Evolutionary conservation across 2,329 filamentous ascomycete species (phyloP), one percentile per base, ranked within the genome.

Genomic region (Ambrosiella xylebori): DNA sequence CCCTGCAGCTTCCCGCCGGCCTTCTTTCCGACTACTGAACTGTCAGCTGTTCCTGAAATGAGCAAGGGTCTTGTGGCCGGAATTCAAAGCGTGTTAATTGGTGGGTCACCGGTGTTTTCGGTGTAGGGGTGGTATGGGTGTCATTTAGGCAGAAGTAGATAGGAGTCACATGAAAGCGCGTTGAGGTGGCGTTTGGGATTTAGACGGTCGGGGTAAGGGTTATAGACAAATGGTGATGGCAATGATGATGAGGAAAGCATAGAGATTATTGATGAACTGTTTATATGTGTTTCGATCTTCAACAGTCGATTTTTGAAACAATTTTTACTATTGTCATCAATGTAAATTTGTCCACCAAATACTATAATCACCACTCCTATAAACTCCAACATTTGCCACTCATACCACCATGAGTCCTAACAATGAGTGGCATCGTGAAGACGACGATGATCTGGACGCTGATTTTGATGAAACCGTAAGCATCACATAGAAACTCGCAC

Each of bases 391-490:
- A 27, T 27, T 27, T 27, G 27, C 27, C 27, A 27, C 27, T 27
- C 27, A 27, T 27, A 27, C 27, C 27, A 27, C 3, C 27, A 27
- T 27, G 27, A 27, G 27, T 27, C 5, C 27, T 27, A 27, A 27
- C 4, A 4, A 27, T 27, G 27, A 41, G 11, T 41, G 40, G 40
- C n/a, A 3, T 41, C 27, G 27, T 3, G 44, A 47, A 13, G 38
- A 57, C 17, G 44, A 59, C n/a, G 17, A 38, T 12, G 47, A 27
- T 27, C 27, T 35, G 13, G n/a, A 49, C 5, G 37, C 40, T 51
- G 73, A 75, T 6, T 85, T 89, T 15, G 85, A 87, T 8, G 85
- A 80, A 11, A 69, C 72, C 36, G 70, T 7, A 50, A 47, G 44
- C 4, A 13, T 13, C 54, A 7, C 41, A 13, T 40, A 17, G 1